Percentiles rank a stretch among this genome's conserved stretches.
phyloP scores from a whole-genome alignment of 2,329 filamentous ascomycete species.

The Stemphylium beticola region DNA sequence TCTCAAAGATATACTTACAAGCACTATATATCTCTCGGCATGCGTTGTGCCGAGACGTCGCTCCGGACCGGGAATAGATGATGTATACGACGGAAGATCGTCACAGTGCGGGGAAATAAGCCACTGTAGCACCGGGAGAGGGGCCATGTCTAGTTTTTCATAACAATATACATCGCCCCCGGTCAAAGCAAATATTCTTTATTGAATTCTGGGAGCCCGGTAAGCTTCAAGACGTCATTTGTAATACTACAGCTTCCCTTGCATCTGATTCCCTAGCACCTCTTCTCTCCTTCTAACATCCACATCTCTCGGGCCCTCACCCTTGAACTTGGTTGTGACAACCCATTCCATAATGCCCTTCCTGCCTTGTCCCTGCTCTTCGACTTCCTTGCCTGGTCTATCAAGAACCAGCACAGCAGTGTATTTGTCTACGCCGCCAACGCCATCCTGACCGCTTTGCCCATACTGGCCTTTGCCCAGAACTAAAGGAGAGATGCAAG shows the following conservation, averaged over 20 bases:
- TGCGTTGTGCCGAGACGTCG: constrained; percentile 8
- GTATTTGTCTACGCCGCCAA: constrained; percentile 53
- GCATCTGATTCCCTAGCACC: constrained; percentile 47
- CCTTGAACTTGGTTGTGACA: constrained; percentile 62
- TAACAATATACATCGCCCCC: too few relatives aligned
- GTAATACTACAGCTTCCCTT: constrained; percentile 22
- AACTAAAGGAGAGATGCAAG: constrained; percentile 51
- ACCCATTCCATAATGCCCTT: constrained; percentile 62
- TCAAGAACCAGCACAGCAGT: constrained; percentile 61
- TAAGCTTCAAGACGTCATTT: too few relatives aligned
- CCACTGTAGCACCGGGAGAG: background rate
- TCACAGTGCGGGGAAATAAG: constrained; percentile 9
- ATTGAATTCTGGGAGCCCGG: too few relatives aligned
- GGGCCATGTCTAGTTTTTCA: too few relatives aligned
- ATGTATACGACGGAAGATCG: background rate
- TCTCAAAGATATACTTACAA: background rate
- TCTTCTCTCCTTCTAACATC: constrained; percentile 56
- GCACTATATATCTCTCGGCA: constrained; percentile 4
- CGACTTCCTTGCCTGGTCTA: constrained; percentile 62
- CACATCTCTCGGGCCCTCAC: constrained; percentile 63
- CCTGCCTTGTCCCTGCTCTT: constrained; percentile 55
- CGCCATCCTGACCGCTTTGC: constrained; percentile 34
- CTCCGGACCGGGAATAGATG: constrained; percentile 7
- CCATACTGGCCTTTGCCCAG: constrained; percentile 48
- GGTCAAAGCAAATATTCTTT: too few relatives aligned